Conservation (phyloP, 495 filamentous ascomycete genomes). For the Trichoderma erinaceum region DNA sequence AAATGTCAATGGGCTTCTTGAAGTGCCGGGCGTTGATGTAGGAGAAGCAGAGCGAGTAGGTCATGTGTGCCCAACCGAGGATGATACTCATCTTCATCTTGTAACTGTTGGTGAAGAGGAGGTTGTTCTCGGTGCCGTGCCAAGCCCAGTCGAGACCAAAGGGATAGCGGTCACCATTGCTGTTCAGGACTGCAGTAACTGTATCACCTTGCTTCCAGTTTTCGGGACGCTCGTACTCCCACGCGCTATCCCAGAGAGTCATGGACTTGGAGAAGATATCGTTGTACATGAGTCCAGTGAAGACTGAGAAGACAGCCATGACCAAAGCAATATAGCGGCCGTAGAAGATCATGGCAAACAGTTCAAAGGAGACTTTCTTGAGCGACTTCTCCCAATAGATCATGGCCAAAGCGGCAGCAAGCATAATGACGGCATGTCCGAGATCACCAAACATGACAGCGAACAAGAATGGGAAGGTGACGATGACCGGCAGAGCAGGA, state of each 20-base stretch:
- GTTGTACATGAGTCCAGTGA: conserved; percentile 96
- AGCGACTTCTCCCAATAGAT: conserved; percentile 91
- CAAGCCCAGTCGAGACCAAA: conserved; percentile 96
- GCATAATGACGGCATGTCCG: conserved; percentile 86
- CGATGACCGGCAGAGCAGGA: conserved; percentile 85
- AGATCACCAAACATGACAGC: conserved; percentile 99
- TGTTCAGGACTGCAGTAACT: conserved; percentile 57
- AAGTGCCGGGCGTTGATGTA: conserved; percentile 92
- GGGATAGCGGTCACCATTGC: conserved; percentile 73
- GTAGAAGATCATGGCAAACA: conserved; percentile 97
- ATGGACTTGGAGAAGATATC: conserved; percentile 92
- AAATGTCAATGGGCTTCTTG: conserved; percentile 88
- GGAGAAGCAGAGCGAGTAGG: conserved; percentile 88
- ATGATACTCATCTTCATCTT: conserved; percentile 99
- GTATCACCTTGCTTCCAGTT: conserved; percentile 52
- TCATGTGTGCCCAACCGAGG: conserved; percentile 97
- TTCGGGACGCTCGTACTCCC: conserved; percentile 68
- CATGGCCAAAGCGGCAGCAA: conserved; percentile 73
- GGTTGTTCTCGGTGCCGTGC: conserved; percentile 89
- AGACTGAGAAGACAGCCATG: conserved; percentile 96
- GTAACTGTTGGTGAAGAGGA: conserved; percentile 93
- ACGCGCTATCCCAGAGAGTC: conserved; percentile 80
- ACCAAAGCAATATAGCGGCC: conserved; percentile 97
- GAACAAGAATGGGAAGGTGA: conserved; percentile 97
- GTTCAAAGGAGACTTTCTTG: conserved; percentile 85